Conservation (phyloP, 164 flowering plant species). For the Umbellularia californica region DNA sequence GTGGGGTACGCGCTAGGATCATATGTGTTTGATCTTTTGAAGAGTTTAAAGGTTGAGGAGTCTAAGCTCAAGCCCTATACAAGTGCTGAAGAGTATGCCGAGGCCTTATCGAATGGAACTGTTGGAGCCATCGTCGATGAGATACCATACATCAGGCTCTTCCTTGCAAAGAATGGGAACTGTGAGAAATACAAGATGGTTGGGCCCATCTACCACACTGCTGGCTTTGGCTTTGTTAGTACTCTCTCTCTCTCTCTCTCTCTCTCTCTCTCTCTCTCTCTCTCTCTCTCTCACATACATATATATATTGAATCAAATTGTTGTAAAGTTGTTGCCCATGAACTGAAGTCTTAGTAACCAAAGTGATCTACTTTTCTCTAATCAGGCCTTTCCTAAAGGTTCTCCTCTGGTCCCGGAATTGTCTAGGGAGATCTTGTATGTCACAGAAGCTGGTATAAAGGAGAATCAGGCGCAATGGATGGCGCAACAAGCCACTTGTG, state of each 20-base stretch:
- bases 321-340: not conserved
- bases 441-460: slow-evolving; percentile 23
- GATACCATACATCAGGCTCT: slow-evolving; percentile 38
- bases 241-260: not conserved
- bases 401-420: slow-evolving; percentile 36
- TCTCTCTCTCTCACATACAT: not conserved
- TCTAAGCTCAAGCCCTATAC: slow-evolving; percentile 7
- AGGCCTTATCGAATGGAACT: slow-evolving; percentile 25
- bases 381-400: slow-evolving; percentile 37
- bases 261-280: too few relatives aligned
- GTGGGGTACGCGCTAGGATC: slow-evolving; percentile 19
- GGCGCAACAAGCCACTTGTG: slow-evolving; percentile 9
- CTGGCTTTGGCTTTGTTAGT: slow-evolving; percentile 56
- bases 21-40: slow-evolving; percentile 7
- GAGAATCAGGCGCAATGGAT: slow-evolving; percentile 29
- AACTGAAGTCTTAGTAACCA: not conserved
- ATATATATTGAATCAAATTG: too few relatives aligned
- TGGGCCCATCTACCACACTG: slow-evolving; percentile 34
- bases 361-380: not conserved
- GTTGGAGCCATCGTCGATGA: slow-evolving; percentile 48
- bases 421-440: slow-evolving; percentile 33
- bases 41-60: slow-evolving; percentile 2
- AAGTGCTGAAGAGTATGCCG: slow-evolving; percentile 2
- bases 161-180: slow-evolving; percentile 21
- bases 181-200: slow-evolving; percentile 30